These are phyloP conservation scores for Aspergillus cavernicola DNA, from an alignment of 495 filamentous ascomycete genomes.

Conservation along the genomic window DNA sequence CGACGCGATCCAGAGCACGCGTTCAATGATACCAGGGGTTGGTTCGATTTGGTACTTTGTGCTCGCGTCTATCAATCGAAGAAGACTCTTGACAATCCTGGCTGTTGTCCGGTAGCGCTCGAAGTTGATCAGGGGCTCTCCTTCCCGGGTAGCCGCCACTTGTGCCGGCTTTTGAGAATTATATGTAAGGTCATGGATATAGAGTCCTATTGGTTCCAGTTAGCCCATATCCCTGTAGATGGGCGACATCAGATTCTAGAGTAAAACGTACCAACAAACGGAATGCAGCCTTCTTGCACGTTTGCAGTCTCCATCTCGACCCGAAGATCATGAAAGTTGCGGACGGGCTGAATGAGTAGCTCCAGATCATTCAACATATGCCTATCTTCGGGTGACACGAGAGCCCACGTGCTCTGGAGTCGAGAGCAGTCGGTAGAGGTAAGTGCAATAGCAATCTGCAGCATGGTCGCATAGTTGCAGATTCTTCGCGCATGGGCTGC, in stretches of 20 bases:
- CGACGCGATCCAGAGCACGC: constrained; percentile 93
- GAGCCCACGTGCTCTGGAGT: constrained; percentile 74
- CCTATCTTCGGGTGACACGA: constrained; percentile 67
- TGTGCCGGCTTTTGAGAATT: constrained; percentile 84
- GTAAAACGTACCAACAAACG: constrained; percentile 84
- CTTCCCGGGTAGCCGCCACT: constrained; percentile 47
- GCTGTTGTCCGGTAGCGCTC: constrained; percentile 89
- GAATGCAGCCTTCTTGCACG: constrained; percentile 84
- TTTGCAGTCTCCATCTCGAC: constrained; percentile 84
- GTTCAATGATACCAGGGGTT: constrained; percentile 80
- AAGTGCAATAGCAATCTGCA: constrained; percentile 87
- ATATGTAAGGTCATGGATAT: constrained; percentile 95
- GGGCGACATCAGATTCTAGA: too few relatives aligned
- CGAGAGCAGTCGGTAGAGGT: constrained; percentile 77
- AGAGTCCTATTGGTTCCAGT: constrained; percentile 51
- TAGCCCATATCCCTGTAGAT: constrained; percentile 1
- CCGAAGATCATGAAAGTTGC: constrained; percentile 87
- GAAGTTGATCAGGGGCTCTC: constrained; percentile 85
- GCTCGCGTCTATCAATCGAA: constrained; percentile 88
- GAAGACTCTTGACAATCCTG: constrained; percentile 86
- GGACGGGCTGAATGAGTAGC: constrained; percentile 74
- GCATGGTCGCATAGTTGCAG: constrained; percentile 95
- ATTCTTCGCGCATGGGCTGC: constrained; percentile 78
- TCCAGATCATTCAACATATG: constrained; percentile 78
- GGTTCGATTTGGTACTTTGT: constrained; percentile 81